Evolutionary conservation across 2,329 filamentous ascomycete genomes (phyloP), one percentile per base, ranked within the genome.

Genomic region (Cytospora piceicola): DNA sequence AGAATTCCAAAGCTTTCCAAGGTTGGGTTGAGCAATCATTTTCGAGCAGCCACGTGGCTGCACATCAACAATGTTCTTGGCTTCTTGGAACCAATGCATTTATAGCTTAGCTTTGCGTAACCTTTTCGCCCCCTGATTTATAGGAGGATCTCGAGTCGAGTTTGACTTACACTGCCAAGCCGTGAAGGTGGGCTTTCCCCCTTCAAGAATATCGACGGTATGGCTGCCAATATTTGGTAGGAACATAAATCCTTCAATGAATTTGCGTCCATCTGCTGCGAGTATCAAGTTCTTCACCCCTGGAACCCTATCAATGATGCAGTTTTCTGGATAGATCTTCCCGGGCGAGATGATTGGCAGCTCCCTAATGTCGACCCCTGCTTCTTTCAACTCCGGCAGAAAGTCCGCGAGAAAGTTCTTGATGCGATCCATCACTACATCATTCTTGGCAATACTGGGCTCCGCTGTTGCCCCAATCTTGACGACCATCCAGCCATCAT

Each of bases 371-470:
- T 17, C 24, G 4, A 30, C 15, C 4, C 51, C 51, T 9, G 11
- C 51, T 27, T 29, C 51, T 15, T 27, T 30, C 24, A 53, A 12
- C 51, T 53, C 51, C 4, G 51, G 51, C 66, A 74, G 57, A 70
- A 72, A 20, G 68, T 76, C 34, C 71, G 71, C 9, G 72, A 73
- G 58, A 32, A 59, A 59, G 7, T 20, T 24, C 34, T 54, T 58
- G 24, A 64, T 81, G 22, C 78, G 72, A 58, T 75, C 73, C 1
- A 68, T 66, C 1, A 77, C 77, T 62, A 80, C 76, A 1, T 65
- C 36, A 42, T 77, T 76, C 0, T 55, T 17, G 32, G 72, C 58
- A 0, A 77, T 78, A 68, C 83, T 82, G 11, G 81, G 80, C 66
- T 71, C 75, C 61, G 74, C 75, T 11, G 69, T 71, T 12, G 73